Base-by-base conservation (phyloP, 2,329 filamentous ascomycete genomes). In the Trichophyton mentagrophytes region DNA sequence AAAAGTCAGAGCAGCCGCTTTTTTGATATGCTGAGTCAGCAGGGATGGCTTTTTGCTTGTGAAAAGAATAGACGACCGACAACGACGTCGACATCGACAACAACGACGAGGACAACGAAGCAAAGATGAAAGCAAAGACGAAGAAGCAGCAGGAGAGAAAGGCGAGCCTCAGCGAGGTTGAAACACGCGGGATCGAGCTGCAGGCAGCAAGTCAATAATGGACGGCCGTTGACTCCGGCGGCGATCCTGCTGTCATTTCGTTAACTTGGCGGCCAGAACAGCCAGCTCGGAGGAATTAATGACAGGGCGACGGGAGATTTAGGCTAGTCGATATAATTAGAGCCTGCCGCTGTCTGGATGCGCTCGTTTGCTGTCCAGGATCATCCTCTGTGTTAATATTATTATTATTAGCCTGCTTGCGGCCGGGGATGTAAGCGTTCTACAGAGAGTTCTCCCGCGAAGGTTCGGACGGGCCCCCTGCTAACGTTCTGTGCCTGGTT, bases 11-110 rank as follows among this genome's bases (percentile, higher is more conserved):
- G 44, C n/a, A 20, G 17, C 47, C 17, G 22, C 27, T 4, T 17
- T 53, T 53, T 53, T 33, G 49, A 53, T 53, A 53, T 53, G 49
- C 49, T 53, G 49, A 53, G 22, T 53, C 49, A 53, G 49, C 49
- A 30, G 7, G 49, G 27, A 30, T 30, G 7, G 27, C 27, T 30
- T 8, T 33, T 13, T 30, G 44, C 44, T 47, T 22, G n/a, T 44
- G 15, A 44, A n/a, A 20, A 15, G 15, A 22, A 22, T 17, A n/a
- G 40, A 42, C 13, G 40, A 42, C 40, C 40, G 40, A 42, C 40
- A 15, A 44, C 11, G 40, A 44, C 17, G 30, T 22, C 22, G 3
- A 22, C 30, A 7, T 1, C 30, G 8, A 33, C 30, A 33, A 5
- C 27, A 30, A 30, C 6, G 27, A 30, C 3, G 42, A n/a, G 17